Conservation (phyloP, 78 protist genomes). For the Creolimax fragrantissima region DNA sequence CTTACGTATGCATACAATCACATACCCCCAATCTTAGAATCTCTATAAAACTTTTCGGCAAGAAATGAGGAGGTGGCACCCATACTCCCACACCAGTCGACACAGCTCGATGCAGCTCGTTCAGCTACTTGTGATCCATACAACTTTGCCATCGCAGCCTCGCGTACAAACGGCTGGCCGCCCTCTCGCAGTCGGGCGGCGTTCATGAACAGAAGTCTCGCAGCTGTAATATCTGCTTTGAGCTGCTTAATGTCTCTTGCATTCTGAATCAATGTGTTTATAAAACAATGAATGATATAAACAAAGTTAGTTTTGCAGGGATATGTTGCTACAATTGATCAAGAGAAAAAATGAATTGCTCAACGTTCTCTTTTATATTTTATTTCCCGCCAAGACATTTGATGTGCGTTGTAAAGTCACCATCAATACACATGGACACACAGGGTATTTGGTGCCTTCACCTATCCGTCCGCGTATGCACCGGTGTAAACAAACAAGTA, state of each 20-base stretch:
- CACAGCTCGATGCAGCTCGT: not conserved
- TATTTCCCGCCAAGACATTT: no score
- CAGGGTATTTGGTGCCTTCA: no score
- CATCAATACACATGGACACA: no score
- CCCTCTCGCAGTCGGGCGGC: slow-evolving; percentile 72
- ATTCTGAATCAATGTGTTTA: no score
- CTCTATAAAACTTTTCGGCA: not conserved
- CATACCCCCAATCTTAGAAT: slow-evolving; percentile 48
- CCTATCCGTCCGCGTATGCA: no score
- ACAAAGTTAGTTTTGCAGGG: no score
- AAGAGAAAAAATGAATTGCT: slow-evolving; percentile 49
- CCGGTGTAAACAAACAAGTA: no score
- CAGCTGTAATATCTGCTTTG: slow-evolving; percentile 65
- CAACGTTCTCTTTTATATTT: no score
- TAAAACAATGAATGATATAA: no score
- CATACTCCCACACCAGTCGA: not conserved
- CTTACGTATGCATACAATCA: no score
- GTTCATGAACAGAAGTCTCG: slow-evolving; percentile 66
- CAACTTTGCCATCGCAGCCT: slow-evolving; percentile 90
- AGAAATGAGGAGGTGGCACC: not conserved
- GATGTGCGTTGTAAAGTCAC: no score
- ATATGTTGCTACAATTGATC: slow-evolving; percentile 68
- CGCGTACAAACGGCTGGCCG: slow-evolving; percentile 57
- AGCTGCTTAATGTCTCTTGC: no score
- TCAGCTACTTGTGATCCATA: not conserved